Conservation (phyloP, 164 flowering plant genomes). For the Macadamia integrifolia region DNA sequence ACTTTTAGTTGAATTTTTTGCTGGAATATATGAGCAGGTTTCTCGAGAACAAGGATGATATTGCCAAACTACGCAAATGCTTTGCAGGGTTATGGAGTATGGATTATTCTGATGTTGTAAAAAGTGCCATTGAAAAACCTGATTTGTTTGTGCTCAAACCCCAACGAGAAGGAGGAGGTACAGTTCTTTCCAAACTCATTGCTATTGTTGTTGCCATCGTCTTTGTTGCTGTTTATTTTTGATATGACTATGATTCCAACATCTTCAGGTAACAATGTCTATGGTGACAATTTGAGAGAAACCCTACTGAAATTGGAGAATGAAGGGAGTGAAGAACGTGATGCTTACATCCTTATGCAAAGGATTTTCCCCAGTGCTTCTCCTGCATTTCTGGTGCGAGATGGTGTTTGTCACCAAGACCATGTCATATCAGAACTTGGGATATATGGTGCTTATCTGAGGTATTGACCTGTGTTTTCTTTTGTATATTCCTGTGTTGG, state of each 20-base stretch:
- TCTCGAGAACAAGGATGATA: not conserved
- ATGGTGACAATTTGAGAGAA: not conserved
- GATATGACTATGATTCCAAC: not conserved
- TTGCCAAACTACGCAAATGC: not conserved
- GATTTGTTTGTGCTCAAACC: not conserved
- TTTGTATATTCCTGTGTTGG: not conserved
- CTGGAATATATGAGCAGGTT: not conserved
- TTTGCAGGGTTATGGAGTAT: not conserved
- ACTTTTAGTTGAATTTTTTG: not conserved
- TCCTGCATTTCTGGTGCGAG: not conserved
- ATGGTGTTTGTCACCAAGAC: not conserved
- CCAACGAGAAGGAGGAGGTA: conserved; percentile 1
- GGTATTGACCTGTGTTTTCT: not conserved
- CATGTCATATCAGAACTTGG: conserved; percentile 1
- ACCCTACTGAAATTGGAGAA: not conserved
- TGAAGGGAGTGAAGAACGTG: conserved; percentile 1
- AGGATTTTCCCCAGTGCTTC: not conserved
- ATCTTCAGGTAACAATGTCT: not conserved
- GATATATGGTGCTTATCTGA: not conserved
- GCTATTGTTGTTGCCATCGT: too few relatives aligned
- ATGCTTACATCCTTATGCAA: conserved; percentile 1
- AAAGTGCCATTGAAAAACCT: not conserved
- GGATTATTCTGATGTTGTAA: not conserved
- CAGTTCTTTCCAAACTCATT: not conserved
- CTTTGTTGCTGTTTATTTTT: too few relatives aligned